Percentiles rank a stretch among this genome's conserved stretches.
Conservation (phyloP, 129 eudicot species). For the Tagetes erecta region DNA sequence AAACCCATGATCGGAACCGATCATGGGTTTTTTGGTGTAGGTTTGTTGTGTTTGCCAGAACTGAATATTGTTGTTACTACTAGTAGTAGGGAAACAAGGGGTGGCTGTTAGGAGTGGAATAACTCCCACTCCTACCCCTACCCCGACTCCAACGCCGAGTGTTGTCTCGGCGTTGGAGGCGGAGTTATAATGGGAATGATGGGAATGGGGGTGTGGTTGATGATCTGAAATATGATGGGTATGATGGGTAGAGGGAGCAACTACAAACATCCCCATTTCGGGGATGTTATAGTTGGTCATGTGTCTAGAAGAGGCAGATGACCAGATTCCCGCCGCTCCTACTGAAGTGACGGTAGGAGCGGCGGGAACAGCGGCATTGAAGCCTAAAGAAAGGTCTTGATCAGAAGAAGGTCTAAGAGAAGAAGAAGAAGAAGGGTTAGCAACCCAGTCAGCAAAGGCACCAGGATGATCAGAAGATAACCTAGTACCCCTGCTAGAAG, state of each 20-base stretch:
- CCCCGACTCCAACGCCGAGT: constrained; percentile 42
- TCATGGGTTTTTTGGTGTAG: constrained; percentile 40
- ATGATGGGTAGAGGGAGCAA: constrained; percentile 59
- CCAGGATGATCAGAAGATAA: constrained; percentile 70
- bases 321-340: constrained; percentile 44
- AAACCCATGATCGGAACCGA: constrained; percentile 34
- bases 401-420: constrained; percentile 32
- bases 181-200: constrained; percentile 17
- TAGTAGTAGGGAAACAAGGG: constrained; percentile 30
- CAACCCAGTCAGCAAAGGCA: constrained; percentile 85
- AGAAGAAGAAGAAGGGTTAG: constrained; percentile 51
- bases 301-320: constrained; percentile 45
- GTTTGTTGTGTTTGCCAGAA: constrained; percentile 49
- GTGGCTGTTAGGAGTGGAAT: constrained; percentile 66
- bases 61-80: constrained; percentile 31
- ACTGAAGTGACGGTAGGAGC: constrained; percentile 24
- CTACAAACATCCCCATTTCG: constrained; percentile 83
- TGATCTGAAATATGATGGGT: constrained; percentile 43
- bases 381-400: constrained; percentile 71
- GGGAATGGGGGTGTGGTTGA: constrained; percentile 37
- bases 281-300: constrained; percentile 43
- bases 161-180: constrained; percentile 42
- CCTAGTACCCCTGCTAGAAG: constrained; percentile 58
- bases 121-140: constrained; percentile 9
- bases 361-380: constrained; percentile 59